Base-by-base conservation (phyloP, 495 filamentous ascomycete species). In the Cudoniella acicularis region DNA sequence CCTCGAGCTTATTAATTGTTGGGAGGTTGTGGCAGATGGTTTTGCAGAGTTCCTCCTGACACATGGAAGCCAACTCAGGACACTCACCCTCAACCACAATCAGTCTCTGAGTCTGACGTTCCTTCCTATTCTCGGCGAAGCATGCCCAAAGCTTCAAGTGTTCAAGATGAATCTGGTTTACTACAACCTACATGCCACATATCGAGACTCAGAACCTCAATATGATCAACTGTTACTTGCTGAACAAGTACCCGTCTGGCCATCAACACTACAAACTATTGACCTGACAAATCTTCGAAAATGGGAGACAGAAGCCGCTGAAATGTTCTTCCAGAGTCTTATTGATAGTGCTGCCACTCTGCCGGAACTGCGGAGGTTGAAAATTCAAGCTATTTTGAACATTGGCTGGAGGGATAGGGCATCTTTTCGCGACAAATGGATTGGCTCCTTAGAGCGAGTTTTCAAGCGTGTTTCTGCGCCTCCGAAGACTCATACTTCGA, bases 371-470 rank as follows among this genome's bases (percentile, higher is more conserved):
- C 84, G 91, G 2, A 72, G 76, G 13, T 72, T 96, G 20, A 74
- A 77, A 3, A 79, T 96, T 24, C 87, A 87, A 56, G 83, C 85
- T 23, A 90, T 89, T 61, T 71, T 96, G 23, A 68, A 75, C 49
- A 86, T 88, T 49, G 81, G 82, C 18, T 94, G 90, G 88, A 86
- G 89, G 49, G 85, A 91, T 60, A 82, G 92, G 24, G 87, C 85
- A 8, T 77, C 75, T 3, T 85, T 96, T 59, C 80, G 90, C 22
- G 83, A 87, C 59, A 80, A 81, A 58, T 92, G 90, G 87, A 85
- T 83, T 23, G 74, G 77, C 9, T 81, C 76, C 46, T 72, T 96
- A 16, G 75, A 80, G 36, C 72, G 70, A 10, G 80, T 88, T 0
- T 96, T 92, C 66, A 77, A 87, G 21, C 75, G 88, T 11, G 76